phyloP scores from a whole-genome alignment of 345 rosid species.

The Odontarrhena argentea region DNA sequence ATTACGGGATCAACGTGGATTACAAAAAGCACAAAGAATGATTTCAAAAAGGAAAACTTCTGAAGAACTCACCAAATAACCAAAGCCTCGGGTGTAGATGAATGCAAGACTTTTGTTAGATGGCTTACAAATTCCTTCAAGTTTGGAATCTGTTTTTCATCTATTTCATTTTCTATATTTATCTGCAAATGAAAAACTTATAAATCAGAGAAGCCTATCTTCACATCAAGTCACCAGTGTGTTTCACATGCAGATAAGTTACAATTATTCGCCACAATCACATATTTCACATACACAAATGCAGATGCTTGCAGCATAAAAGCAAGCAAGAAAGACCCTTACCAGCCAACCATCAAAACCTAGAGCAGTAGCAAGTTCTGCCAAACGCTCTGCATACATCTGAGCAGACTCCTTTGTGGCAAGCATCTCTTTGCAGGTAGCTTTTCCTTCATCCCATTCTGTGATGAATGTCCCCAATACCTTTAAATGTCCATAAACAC shows the following conservation, averaged over 20 bases:
- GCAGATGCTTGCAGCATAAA: conserved; percentile 4
- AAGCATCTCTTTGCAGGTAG: conserved; percentile 58
- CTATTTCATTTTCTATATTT: conserved; percentile 67
- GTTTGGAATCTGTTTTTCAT: conserved; percentile 53
- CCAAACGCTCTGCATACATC: conserved; percentile 67
- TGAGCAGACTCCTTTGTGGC: conserved; percentile 69
- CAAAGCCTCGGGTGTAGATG: conserved; percentile 64
- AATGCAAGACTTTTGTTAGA: conserved; percentile 69
- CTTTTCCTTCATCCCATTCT: conserved; percentile 80
- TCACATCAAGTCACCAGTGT: neutral
- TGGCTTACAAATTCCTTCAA: conserved; percentile 72
- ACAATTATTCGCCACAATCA: conserved; percentile 1
- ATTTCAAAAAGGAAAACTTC: neutral
- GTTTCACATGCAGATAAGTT: conserved; percentile 4
- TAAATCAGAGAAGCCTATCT: neutral
- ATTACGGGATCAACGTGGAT: neutral
- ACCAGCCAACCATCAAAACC: conserved; percentile 98
- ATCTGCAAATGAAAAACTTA: conserved; percentile 50
- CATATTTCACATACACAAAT: neutral
- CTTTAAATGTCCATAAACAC: conserved; percentile 44
- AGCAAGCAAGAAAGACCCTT: conserved; percentile 7
- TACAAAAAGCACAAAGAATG: neutral
- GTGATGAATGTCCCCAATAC: conserved; percentile 85
- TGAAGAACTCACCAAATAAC: conserved; percentile 67
- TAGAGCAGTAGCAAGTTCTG: conserved; percentile 64